phyloP scores from a whole-genome alignment of 1,284 basidiomycete genomes.

The Moesziomyces sp. region DNA sequence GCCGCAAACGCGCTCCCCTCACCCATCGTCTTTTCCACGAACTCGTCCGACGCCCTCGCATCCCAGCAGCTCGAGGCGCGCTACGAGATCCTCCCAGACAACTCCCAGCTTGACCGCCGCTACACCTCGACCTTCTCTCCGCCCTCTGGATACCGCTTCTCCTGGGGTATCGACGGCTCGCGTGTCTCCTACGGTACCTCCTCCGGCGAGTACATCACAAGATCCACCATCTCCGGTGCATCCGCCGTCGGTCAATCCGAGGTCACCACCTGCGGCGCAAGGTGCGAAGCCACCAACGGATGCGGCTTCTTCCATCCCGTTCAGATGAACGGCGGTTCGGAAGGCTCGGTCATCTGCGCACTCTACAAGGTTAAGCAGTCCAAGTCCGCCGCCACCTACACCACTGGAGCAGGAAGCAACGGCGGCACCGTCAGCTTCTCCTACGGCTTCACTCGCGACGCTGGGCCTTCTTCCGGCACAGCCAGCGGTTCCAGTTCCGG shows the following conservation, averaged over 20 bases:
- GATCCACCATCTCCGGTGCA: constrained; percentile 16
- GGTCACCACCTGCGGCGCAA: constrained; percentile 15
- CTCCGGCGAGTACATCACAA: constrained; percentile 19
- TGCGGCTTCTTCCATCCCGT: constrained; percentile 30
- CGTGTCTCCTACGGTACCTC: constrained; percentile 19
- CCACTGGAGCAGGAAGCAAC: constrained; percentile 4
- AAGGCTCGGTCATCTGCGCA: constrained; percentile 29
- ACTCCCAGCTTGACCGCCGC: constrained; percentile 8
- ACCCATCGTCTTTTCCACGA: neutral
- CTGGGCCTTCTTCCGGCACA: neutral
- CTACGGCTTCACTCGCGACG: constrained; percentile 21
- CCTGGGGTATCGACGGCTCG: constrained; percentile 20
- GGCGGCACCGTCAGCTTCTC: constrained; percentile 18
- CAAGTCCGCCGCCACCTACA: constrained; percentile 12
- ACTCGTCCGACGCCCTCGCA: constrained; percentile 10
- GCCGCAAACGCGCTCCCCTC: constrained; percentile 11
- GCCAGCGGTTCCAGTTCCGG: neutral
- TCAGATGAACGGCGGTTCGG: constrained; percentile 17
- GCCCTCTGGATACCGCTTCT: constrained; percentile 16
- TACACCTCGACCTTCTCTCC: constrained; percentile 6
- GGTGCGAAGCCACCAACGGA: constrained; percentile 2
- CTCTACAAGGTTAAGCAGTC: constrained; percentile 24
- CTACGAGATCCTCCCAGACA: constrained; percentile 3
- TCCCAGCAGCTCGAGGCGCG: constrained; percentile 10
- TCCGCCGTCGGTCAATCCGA: constrained; percentile 10